These are phyloP conservation scores for Mytilinidion resinicola DNA, from an alignment of 495 filamentous ascomycete species.

Conservation along the genomic window DNA sequence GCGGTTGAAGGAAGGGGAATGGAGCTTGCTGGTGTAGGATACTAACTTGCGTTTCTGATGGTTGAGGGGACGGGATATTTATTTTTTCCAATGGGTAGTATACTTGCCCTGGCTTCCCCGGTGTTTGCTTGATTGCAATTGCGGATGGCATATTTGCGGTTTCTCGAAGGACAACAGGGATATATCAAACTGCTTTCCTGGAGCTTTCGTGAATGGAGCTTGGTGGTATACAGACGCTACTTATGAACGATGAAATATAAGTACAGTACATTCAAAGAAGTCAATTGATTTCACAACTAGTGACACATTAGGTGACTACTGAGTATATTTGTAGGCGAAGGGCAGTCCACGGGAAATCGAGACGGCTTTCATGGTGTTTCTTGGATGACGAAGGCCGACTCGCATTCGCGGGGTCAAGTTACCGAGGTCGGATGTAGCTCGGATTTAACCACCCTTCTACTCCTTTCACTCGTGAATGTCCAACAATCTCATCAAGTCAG, in stretches of 20 bases:
- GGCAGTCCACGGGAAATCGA: not conserved
- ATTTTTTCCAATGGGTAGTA: constrained; percentile 57
- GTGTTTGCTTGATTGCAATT: constrained; percentile 49
- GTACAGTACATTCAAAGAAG: no score
- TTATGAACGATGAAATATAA: no score
- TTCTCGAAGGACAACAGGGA: no score
- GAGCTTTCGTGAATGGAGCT: no score
- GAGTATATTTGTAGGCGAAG: no score
- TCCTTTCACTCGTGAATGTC: no score
- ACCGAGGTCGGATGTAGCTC: not conserved
- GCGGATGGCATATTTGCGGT: constrained; percentile 49
- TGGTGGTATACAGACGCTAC: no score
- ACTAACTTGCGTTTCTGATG: constrained; percentile 16
- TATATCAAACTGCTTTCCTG: no score
- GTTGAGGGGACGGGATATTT: constrained; percentile 23
- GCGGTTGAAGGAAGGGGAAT: not conserved
- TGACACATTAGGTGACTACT: no score
- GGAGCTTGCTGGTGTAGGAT: not conserved
- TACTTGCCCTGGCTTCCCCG: constrained; percentile 79
- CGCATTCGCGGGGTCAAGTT: not conserved
- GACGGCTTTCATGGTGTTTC: not conserved
- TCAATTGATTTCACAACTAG: no score
- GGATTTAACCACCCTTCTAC: not conserved
- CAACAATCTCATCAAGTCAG: no score
- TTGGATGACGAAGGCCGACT: not conserved